Evolutionary conservation across 2,329 filamentous ascomycete species (phyloP), one percentile per base, ranked within the genome.

Genomic region (Gnomoniopsis sp.): DNA sequence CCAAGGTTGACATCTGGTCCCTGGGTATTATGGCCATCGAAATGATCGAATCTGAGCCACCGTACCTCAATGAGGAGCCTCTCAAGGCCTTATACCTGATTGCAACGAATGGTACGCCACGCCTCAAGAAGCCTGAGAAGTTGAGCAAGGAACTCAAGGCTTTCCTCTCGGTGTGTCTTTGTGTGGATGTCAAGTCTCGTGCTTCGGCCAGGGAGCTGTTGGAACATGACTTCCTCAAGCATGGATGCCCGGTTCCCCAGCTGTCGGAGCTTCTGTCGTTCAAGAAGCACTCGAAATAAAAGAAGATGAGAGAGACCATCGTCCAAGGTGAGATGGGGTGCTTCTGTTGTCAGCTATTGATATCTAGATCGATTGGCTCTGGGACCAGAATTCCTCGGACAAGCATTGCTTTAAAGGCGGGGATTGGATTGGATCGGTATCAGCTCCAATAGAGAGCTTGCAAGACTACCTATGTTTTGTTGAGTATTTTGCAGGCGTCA

Each of bases 21-120:
- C 80, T 99, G 62, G 95, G 95, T 70, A 99, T 99, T 77, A 99
- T 98, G 95, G 93, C 95, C 23, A 98, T 99, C 69, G 95, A 99
- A 76, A 97, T 99, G 95, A 98, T 98, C 70, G 95, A 99, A 73
- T 96, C 91, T 19, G 95, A 99, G 74, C 95, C 95, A 6, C 95
- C 95, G 0, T 99, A 99, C 73, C 85, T 98, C 41, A 98, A 98
- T 75, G 95, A 98, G 75, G 93, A 98, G 75, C 95, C 95, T 0
- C 84, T 99, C 58, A 98, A 98, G 81, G 95, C 95, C 8, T 83
- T 99, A 49, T 99, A 96, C 73, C 84, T 99, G 62, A 99, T 99
- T 71, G 95, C 95, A 50, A 99, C 95, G 57, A 98, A 98, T 77
- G 95, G 95, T 65, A 98, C 95, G 3, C 95, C 95, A 22, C 87